phyloP scores from a whole-genome alignment of 306 rosid species.

The Quillaja saponaria region DNA sequence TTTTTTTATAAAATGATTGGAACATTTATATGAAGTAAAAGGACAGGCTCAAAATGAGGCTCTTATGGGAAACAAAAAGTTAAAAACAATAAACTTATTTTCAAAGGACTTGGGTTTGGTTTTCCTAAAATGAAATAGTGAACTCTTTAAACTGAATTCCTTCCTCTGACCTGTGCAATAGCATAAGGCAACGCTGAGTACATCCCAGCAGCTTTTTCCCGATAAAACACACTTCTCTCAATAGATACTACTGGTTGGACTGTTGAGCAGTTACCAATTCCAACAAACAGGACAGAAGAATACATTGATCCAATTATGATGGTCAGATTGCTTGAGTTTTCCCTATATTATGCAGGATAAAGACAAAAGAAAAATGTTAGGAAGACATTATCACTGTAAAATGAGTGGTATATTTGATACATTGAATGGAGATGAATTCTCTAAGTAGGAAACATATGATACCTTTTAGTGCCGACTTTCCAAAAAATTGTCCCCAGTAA shows the following conservation, averaged over 20 bases:
- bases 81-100: no score
- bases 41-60: no score
- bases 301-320: conserved; percentile 89
- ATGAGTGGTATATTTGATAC: no score
- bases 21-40: no score
- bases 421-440: conserved; percentile 4
- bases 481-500: conserved; percentile 86
- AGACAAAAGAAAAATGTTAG: not conserved
- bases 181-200: conserved; percentile 94
- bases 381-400: not conserved
- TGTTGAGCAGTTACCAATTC: conserved; percentile 79
- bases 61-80: no score
- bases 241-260: conserved; percentile 86
- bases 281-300: conserved; percentile 81
- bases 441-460: conserved; percentile 21
- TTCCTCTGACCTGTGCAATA: conserved; percentile 68
- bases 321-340: conserved; percentile 46
- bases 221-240: conserved; percentile 85
- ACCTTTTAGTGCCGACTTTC: conserved; percentile 75
- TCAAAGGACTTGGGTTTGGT: not conserved
- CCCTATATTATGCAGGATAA: conserved; percentile 40
- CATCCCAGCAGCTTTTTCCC: conserved; percentile 99
- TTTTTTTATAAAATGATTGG: not conserved
- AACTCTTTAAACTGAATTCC: not conserved
- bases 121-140: not conserved